Evolutionary conservation across 108 stramenopile species (phyloP).

Genomic region (Fragilaria crotonensis): DNA sequence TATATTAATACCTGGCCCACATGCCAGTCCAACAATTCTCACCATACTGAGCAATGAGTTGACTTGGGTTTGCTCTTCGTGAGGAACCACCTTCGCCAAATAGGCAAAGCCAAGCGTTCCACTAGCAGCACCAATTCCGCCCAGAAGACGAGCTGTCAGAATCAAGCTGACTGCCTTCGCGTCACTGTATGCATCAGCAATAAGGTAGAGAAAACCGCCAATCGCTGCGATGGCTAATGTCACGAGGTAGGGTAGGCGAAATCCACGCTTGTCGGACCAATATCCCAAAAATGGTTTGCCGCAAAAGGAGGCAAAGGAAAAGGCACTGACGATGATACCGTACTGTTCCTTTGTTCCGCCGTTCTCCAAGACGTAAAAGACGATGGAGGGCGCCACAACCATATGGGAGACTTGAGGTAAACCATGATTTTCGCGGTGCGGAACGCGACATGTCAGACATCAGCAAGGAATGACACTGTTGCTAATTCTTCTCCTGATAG

Average conservation of each 20-base stretch:
- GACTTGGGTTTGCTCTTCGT: conserved; percentile 38
- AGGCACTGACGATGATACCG: conserved; percentile 35
- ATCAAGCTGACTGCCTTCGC: conserved; percentile 30
- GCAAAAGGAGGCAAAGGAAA: conserved; percentile 58
- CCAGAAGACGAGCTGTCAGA: conserved; percentile 44
- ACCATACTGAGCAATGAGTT: conserved; percentile 43
- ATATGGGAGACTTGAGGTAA: too few relatives aligned
- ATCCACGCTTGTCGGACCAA: conserved; percentile 46
- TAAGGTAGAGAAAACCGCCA: conserved; percentile 51
- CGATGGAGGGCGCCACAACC: conserved; percentile 64
- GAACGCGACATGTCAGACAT: too few relatives aligned
- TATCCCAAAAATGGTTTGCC: conserved; percentile 62
- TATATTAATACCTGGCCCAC: conserved; percentile 50
- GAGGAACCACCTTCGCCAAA: conserved; percentile 38
- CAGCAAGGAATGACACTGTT: too few relatives aligned
- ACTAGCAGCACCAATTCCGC: conserved; percentile 60
- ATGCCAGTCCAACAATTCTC: conserved; percentile 59
- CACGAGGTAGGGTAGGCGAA: conserved; percentile 42
- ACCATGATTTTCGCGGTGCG: too few relatives aligned
- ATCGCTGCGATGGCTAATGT: conserved; percentile 33
- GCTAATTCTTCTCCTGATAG: too few relatives aligned
- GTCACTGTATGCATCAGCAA: conserved; percentile 26
- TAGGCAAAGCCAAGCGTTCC: conserved; percentile 62
- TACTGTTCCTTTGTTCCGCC: conserved; percentile 61
- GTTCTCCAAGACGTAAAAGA: conserved; percentile 60